These are phyloP conservation scores for Backusella westeae DNA, from an alignment of 192 early-diverging fungal species.

Conservation along the genomic window DNA sequence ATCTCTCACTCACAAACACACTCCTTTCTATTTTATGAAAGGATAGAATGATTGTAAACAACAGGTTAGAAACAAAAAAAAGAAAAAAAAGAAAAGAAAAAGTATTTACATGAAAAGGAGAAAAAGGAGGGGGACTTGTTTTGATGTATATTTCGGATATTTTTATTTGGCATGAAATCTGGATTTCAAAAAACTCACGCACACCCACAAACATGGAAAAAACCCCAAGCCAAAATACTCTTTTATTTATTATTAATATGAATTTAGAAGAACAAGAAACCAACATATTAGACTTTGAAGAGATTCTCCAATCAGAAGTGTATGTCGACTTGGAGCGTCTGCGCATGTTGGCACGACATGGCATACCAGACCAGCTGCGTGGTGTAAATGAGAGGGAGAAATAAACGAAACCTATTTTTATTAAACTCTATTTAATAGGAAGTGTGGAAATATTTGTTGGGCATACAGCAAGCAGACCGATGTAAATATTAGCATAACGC, in stretches of 20 bases:
- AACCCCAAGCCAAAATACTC: too few relatives aligned
- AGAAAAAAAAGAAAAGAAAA: too few relatives aligned
- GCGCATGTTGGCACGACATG: slow-evolving; percentile 70
- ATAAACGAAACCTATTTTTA: not conserved
- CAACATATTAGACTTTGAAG: slow-evolving; percentile 63
- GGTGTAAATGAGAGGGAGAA: slow-evolving; percentile 34
- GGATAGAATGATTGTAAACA: too few relatives aligned
- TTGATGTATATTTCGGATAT: too few relatives aligned
- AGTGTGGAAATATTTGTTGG: slow-evolving; percentile 84
- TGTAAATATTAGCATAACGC: slow-evolving; percentile 33
- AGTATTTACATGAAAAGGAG: too few relatives aligned
- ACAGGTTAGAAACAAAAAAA: too few relatives aligned
- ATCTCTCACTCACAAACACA: too few relatives aligned
- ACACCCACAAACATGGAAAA: too few relatives aligned
- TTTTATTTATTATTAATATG: not conserved
- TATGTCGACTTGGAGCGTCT: slow-evolving; percentile 81
- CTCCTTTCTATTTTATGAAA: too few relatives aligned
- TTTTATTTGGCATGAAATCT: too few relatives aligned
- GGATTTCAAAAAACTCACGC: too few relatives aligned
- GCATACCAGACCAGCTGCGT: slow-evolving; percentile 78
- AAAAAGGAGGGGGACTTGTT: too few relatives aligned
- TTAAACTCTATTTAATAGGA: slow-evolving; percentile 43
- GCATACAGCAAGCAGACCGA: slow-evolving; percentile 76
- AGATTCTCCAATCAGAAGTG: slow-evolving; percentile 77
- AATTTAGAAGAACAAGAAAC: slow-evolving; percentile 22